Percentiles rank a stretch among this genome's conserved stretches.
Evolutionary conservation across 352 stramenopile genomes (phyloP).

Genomic region (Peronospora belbahrii): DNA sequence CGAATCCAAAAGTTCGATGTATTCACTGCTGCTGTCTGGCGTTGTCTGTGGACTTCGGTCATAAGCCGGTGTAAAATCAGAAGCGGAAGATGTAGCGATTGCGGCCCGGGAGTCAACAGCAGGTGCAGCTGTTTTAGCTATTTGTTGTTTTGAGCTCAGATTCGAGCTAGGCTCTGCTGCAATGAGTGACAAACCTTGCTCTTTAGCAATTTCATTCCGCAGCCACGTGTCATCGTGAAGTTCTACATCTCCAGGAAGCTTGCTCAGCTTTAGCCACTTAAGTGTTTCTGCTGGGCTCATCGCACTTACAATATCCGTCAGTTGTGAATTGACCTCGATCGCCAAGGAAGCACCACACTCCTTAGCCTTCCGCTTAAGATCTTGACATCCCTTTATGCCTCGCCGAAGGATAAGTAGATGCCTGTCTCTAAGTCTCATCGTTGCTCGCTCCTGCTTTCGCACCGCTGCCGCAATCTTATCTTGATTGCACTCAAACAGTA

Average conservation of each 20-base stretch:
- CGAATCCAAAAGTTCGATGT: constrained; percentile 54
- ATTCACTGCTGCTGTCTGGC: constrained; percentile 35
- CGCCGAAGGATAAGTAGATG: constrained; percentile 62
- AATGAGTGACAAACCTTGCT: constrained; percentile 27
- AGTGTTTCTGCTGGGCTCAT: constrained; percentile 56
- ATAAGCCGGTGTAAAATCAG: constrained; percentile 1
- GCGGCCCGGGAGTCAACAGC: constrained; percentile 3
- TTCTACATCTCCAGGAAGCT: constrained; percentile 61
- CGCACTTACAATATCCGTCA: constrained; percentile 72
- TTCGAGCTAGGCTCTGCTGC: not conserved
- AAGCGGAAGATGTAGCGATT: constrained; percentile 1
- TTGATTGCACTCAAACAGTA: constrained; percentile 16
- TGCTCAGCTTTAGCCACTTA: constrained; percentile 58
- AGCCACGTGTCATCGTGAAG: constrained; percentile 67
- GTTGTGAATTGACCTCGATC: constrained; percentile 69
- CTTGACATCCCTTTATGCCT: constrained; percentile 61
- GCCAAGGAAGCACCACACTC: constrained; percentile 53
- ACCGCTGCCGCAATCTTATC: constrained; percentile 18
- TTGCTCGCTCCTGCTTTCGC: constrained; percentile 30
- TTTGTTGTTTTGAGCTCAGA: not conserved
- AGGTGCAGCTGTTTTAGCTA: not conserved
- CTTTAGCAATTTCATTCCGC: constrained; percentile 57
- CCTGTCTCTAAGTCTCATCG: constrained; percentile 47
- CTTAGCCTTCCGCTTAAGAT: constrained; percentile 54
- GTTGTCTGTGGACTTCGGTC: constrained; percentile 20